phyloP scores from a whole-genome alignment of 192 early-diverging fungal genomes.

The Mortierella antarctica region DNA sequence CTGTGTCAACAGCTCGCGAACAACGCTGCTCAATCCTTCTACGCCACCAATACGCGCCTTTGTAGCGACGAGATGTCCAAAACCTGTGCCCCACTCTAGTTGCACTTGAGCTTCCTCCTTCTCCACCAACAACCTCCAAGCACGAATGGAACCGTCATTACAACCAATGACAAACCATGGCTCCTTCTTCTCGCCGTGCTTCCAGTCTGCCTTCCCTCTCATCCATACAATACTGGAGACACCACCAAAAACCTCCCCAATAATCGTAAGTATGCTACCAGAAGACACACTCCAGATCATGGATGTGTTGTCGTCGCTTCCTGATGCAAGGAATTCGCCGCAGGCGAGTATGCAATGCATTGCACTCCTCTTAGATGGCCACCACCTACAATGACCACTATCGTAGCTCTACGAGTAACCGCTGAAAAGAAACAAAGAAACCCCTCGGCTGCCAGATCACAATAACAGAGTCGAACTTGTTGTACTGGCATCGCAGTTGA shows the following conservation, averaged over 20 bases:
- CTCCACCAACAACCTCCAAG: not conserved
- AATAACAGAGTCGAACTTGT: too few relatives aligned
- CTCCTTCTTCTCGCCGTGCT: too few relatives aligned
- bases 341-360: constrained; percentile 5
- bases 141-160: not conserved
- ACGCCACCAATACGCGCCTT: not conserved
- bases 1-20: not conserved
- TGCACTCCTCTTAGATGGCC: not conserved
- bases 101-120: constrained; percentile 53
- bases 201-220: not conserved
- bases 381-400: too few relatives aligned
- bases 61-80: constrained; percentile 19
- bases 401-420: too few relatives aligned
- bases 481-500: too few relatives aligned
- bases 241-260: not conserved
- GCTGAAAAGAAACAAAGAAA: too few relatives aligned
- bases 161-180: not conserved
- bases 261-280: not conserved
- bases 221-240: constrained; percentile 3
- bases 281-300: not conserved
- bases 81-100: constrained; percentile 58
- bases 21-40: not conserved
- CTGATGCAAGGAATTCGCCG: not conserved
- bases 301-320: constrained; percentile 2
- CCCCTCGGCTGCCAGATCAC: too few relatives aligned